phyloP scores from a whole-genome alignment of 805 yeast genomes.

The Ogataea ganodermae region DNA sequence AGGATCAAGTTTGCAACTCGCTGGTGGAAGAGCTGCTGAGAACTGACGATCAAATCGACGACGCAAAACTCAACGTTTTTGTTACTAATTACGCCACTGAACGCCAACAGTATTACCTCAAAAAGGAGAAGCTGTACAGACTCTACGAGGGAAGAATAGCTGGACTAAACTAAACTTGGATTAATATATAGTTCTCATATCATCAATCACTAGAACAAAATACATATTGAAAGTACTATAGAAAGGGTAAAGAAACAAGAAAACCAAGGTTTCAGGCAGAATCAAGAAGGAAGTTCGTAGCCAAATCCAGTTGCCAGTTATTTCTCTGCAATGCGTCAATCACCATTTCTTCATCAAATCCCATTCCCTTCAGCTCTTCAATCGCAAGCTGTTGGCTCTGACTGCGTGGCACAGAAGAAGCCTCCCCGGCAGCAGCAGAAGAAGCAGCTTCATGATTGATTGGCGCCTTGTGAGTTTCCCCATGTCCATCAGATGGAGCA shows the following conservation, averaged over 20 bases:
- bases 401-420: constrained; percentile 14
- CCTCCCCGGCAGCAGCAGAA: background rate
- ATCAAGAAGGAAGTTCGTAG: constrained; percentile 84
- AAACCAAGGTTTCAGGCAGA: constrained; percentile 45
- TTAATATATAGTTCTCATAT: background rate
- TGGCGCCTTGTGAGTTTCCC: constrained; percentile 1
- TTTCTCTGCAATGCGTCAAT: constrained; percentile 65
- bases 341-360: constrained; percentile 70
- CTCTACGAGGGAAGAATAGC: constrained; percentile 46
- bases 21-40: constrained; percentile 21
- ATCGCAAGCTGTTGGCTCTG: constrained; percentile 51
- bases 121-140: constrained; percentile 49
- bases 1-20: constrained; percentile 19
- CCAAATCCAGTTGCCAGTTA: constrained; percentile 77
- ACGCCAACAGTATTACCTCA: constrained; percentile 45
- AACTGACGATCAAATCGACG: constrained; percentile 19
- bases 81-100: constrained; percentile 42
- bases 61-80: constrained; percentile 39
- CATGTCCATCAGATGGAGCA: background rate
- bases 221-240: background rate
- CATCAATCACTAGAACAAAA: background rate
- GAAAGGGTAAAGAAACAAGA: background rate
- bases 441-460: background rate
- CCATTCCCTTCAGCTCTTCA: constrained; percentile 86
- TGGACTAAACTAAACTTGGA: constrained; percentile 11